Conservation (phyloP, 768 basidiomycete species). For the Amanita rubescens region DNA sequence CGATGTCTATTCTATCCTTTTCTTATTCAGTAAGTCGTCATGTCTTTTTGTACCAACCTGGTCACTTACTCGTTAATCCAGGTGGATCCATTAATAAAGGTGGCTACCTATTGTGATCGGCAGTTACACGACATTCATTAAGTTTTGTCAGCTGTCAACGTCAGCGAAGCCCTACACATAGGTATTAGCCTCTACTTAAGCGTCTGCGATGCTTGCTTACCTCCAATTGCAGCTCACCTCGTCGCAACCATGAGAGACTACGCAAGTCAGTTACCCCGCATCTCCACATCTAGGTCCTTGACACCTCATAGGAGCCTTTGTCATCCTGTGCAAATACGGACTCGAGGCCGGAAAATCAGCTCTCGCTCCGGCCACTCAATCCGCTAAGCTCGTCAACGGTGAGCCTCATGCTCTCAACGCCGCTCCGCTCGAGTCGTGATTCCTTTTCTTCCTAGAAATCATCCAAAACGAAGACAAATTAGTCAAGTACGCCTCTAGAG, state of each 20-base stretch:
- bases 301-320: slow-evolving; percentile 1
- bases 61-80: neutral
- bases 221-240: neutral
- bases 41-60: neutral
- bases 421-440: too few relatives aligned
- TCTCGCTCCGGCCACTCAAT: neutral
- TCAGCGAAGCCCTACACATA: neutral
- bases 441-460: neutral
- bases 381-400: slow-evolving; percentile 1
- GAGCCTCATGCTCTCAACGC: too few relatives aligned
- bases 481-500: neutral
- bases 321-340: slow-evolving; percentile 4
- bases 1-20: neutral
- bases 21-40: neutral
- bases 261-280: neutral
- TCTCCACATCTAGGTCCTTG: too few relatives aligned
- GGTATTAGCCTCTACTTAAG: neutral
- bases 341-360: slow-evolving; percentile 2
- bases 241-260: slow-evolving; percentile 7
- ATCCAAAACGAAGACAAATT: neutral
- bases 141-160: neutral
- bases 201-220: neutral
- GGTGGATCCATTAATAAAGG: neutral
- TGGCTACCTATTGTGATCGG: neutral
- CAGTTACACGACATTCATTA: neutral